These are phyloP conservation scores for Lactifluus echinatus DNA, from an alignment of 768 basidiomycete species.

Conservation along the genomic window DNA sequence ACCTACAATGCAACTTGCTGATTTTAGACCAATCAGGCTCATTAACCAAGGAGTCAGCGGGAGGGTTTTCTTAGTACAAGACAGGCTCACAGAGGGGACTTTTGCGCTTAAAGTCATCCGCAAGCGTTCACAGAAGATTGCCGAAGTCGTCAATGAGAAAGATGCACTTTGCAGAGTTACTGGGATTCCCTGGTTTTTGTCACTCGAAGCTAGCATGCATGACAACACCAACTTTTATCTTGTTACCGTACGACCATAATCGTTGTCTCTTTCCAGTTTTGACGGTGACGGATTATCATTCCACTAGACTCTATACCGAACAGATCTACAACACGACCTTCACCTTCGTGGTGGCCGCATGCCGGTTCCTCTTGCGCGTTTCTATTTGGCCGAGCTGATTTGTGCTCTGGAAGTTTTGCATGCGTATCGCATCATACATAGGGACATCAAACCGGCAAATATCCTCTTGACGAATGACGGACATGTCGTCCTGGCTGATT, in stretches of 20 bases:
- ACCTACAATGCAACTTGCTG: not conserved
- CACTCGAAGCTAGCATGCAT: conserved; percentile 19
- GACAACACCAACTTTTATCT: conserved; percentile 21
- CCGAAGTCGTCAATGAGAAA: conserved; percentile 10
- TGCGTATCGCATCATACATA: conserved; percentile 36
- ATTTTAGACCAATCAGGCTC: conserved; percentile 13
- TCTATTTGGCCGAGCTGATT: conserved; percentile 17
- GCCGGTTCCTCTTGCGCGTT: conserved; percentile 10
- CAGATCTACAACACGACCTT: conserved; percentile 16
- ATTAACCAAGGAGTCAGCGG: conserved; percentile 17
- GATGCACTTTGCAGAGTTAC: conserved; percentile 9
- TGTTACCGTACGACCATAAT: conserved; percentile 5
- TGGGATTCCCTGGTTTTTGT: conserved; percentile 13
- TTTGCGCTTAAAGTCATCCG: conserved; percentile 17
- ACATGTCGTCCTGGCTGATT: conserved; percentile 18
- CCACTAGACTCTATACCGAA: conserved; percentile 7
- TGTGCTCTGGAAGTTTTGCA: conserved; percentile 29
- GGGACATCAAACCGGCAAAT: conserved; percentile 42
- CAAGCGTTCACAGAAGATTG: conserved; percentile 9
- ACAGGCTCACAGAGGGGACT: conserved; percentile 5
- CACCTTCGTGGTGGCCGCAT: conserved; percentile 12
- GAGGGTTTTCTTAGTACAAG: conserved; percentile 16
- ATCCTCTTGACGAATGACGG: conserved; percentile 16
- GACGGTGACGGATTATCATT: not conserved
- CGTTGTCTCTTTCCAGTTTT: not conserved